Evolutionary conservation across 306 rosid genomes (phyloP).

Genomic region (Elaeagnus macrophylla): DNA sequence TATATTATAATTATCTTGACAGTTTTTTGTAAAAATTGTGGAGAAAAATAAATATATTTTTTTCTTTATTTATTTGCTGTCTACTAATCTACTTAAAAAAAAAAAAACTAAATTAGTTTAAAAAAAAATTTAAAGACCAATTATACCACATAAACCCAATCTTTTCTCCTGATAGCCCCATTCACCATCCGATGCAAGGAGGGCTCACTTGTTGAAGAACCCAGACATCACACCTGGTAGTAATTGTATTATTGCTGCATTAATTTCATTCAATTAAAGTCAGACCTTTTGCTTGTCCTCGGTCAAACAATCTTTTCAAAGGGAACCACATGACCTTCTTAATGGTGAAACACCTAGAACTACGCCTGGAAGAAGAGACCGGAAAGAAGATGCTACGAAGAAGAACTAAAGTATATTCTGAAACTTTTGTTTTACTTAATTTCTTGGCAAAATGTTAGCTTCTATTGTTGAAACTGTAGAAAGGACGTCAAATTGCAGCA

Average conservation of each 20-base stretch:
- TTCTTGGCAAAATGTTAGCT: too few species aligned
- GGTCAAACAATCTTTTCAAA: slow-evolving; percentile 24
- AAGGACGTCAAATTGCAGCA: too few species aligned
- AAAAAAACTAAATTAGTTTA: too few species aligned
- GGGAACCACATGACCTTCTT: slow-evolving; percentile 19
- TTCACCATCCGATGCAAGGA: slow-evolving; percentile 89
- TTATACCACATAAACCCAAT: too few species aligned
- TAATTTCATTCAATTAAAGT: slow-evolving; percentile 22
- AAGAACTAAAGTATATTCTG: slow-evolving; percentile 30
- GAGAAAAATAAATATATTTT: too few species aligned
- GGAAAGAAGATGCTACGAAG: slow-evolving; percentile 94
- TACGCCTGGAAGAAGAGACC: slow-evolving; percentile 50
- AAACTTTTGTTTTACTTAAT: slow-evolving; percentile 8
- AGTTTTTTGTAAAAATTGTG: too few species aligned
- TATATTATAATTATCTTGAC: too few species aligned
- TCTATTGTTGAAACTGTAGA: too few species aligned
- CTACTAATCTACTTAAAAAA: too few species aligned
- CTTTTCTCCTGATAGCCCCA: too few species aligned
- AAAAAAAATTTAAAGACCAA: too few species aligned
- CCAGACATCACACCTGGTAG: slow-evolving; percentile 30
- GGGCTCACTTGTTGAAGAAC: slow-evolving; percentile 30
- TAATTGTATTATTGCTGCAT: slow-evolving; percentile 18
- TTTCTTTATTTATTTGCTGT: too few species aligned
- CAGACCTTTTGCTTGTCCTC: slow-evolving; percentile 22
- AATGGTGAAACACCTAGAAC: slow-evolving; percentile 30